A percentile compares a stretch with the other conserved stretches of the same genome.
These are phyloP conservation scores for Penicillium ochrochloron DNA, from an alignment of 495 filamentous ascomycete species.

Conservation along the genomic window DNA sequence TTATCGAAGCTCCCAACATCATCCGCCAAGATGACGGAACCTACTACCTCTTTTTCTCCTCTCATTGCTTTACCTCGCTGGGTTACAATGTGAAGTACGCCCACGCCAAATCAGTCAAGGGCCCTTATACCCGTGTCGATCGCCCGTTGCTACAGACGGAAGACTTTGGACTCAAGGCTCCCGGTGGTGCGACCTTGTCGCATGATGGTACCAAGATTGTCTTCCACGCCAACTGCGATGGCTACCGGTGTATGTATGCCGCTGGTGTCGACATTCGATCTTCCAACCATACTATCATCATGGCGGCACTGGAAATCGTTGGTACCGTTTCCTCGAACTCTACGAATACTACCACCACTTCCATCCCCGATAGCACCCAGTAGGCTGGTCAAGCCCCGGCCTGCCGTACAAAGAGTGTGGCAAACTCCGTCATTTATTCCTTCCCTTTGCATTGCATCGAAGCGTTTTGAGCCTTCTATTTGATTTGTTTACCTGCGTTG, in stretches of 20 bases:
- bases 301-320: slow-evolving; percentile 14
- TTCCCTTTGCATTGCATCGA: slow-evolving; percentile 12
- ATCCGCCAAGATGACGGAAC: slow-evolving; percentile 48
- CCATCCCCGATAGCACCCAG: slow-evolving; percentile 7
- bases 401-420: neutral
- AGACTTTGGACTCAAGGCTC: slow-evolving; percentile 48
- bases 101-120: slow-evolving; percentile 47
- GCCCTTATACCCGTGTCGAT: slow-evolving; percentile 46
- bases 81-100: slow-evolving; percentile 62
- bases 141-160: slow-evolving; percentile 45
- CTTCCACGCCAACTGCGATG: slow-evolving; percentile 56
- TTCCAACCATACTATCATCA: slow-evolving; percentile 24
- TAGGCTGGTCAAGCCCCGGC: neutral
- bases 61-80: slow-evolving; percentile 56
- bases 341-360: slow-evolving; percentile 9
- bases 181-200: slow-evolving; percentile 56
- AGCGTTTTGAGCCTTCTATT: slow-evolving; percentile 12
- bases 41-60: slow-evolving; percentile 65
- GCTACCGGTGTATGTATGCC: slow-evolving; percentile 41
- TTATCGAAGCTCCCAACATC: slow-evolving; percentile 64
- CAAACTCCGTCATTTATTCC: neutral
- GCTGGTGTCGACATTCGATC: slow-evolving; percentile 32
- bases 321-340: slow-evolving; percentile 11
- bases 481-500: neutral
- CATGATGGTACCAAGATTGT: slow-evolving; percentile 49